Conservation (phyloP, 257 asterid species). For the Prunella vulgaris region DNA sequence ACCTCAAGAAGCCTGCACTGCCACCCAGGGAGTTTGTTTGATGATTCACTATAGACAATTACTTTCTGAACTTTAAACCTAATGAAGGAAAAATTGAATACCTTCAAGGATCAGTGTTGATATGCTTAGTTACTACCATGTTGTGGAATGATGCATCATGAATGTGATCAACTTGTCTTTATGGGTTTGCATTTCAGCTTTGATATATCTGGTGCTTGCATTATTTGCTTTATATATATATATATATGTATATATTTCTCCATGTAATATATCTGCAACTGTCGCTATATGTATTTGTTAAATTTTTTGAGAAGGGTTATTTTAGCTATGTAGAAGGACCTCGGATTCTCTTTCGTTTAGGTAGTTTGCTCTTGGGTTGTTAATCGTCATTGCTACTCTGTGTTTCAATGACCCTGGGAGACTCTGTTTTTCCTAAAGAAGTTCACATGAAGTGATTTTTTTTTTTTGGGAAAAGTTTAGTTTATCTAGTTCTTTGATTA, state of each 20-base stretch:
- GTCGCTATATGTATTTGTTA: not conserved
- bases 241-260: too few relatives aligned
- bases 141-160: conserved; percentile 21
- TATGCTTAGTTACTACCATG: conserved; percentile 14
- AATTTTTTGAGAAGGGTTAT: not conserved
- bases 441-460: too few relatives aligned
- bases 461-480: not conserved
- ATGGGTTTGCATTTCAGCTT: not conserved
- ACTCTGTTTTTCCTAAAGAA: too few relatives aligned
- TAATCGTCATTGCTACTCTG: not conserved
- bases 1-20: conserved; percentile 44
- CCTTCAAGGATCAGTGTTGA: conserved; percentile 13
- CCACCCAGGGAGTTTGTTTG: conserved; percentile 52
- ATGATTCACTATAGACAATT: conserved; percentile 11
- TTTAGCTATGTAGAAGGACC: not conserved
- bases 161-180: conserved; percentile 9
- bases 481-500: not conserved
- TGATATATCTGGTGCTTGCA: not conserved
- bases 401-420: too few relatives aligned
- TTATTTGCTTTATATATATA: not conserved
- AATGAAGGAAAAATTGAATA: not conserved
- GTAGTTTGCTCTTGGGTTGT: not conserved
- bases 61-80: conserved; percentile 9
- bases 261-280: too few relatives aligned
- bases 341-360: not conserved